Base-by-base conservation (phyloP, 164 flowering plant genomes). In the Akebia trifoliata region DNA sequence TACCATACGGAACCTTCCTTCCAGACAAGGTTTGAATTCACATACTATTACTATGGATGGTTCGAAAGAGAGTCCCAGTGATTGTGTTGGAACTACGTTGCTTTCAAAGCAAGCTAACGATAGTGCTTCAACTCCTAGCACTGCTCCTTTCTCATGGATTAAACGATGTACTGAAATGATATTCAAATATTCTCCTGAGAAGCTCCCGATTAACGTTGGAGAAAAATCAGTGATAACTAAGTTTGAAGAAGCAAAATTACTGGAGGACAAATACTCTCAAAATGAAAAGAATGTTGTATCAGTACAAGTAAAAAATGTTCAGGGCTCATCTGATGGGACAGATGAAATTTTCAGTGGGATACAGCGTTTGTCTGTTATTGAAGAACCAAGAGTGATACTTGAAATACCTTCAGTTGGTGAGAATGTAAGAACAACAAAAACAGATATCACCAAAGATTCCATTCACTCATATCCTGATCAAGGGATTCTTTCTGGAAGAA, bases 141-240 rank as follows among this genome's bases (percentile, higher is more conserved):
- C 78, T 61, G 58, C 80, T 69, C 85, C 81, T 58, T 59, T 82
- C 53, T 81, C 86, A 29, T 91, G 96, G 96, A 54, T 91, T 46
- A 83, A 71, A 68, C 73, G 81, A 6, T 87, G 85, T 63, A 72
- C 88, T 58, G 78, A 80, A 7, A 35, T 78, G 61, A 56, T 86
- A 40, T 84, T 84, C 63, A 82, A 67, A 63, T 51, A 36, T 58
- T 67, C 87, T 40, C 72, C 77, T 50, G 83, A 76, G 20, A 76
- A 64, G 29, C n/a, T 52, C 20, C 50, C 54, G 2, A 6, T 49
- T 65, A 55, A 55, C 28, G 6, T 45, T 48, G 65, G 59, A n/a
- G 66, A 56, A 37, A 59, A 29, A 21, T 42, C 65, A 44, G 40
- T 15, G 20, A 31, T 15, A 43, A 60, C 64, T 57, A 60, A 64